Percentiles rank a stretch among this genome's conserved stretches.
Conservation (phyloP, 2,329 filamentous ascomycete genomes). For the Phialophora verrucosa region DNA sequence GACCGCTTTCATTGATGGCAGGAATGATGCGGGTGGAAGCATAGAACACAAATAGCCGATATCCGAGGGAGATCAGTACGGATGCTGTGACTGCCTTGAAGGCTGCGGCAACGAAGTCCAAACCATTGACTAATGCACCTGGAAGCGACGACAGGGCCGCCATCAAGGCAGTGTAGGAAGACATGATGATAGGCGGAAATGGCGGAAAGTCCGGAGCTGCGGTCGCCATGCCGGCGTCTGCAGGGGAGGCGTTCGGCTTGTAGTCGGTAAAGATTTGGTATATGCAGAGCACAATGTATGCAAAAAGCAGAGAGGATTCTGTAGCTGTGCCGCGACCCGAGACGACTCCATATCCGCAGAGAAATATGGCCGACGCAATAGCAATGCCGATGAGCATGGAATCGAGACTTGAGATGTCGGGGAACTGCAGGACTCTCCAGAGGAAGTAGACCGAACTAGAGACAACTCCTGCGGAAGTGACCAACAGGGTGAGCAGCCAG, state of each 20-base stretch:
- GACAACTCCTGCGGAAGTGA: slow-evolving; percentile 87
- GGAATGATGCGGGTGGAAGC: slow-evolving; percentile 95
- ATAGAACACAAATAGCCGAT: slow-evolving; percentile 93
- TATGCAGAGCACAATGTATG: slow-evolving; percentile 96
- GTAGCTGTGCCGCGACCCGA: slow-evolving; percentile 93
- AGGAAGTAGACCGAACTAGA: slow-evolving; percentile 95
- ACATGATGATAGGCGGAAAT: slow-evolving; percentile 97
- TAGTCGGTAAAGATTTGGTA: slow-evolving; percentile 99
- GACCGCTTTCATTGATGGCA: slow-evolving; percentile 84
- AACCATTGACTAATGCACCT: slow-evolving; percentile 78
- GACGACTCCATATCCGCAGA: slow-evolving; percentile 91
- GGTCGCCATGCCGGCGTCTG: slow-evolving; percentile 56
- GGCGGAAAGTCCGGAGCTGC: slow-evolving; percentile 82
- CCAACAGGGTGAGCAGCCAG: slow-evolving; percentile 92
- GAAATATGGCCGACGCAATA: slow-evolving; percentile 88
- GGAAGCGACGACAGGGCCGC: slow-evolving; percentile 84
- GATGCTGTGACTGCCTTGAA: slow-evolving; percentile 95
- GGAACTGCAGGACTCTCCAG: slow-evolving; percentile 92
- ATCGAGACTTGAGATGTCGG: slow-evolving; percentile 89
- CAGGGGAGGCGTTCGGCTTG: slow-evolving; percentile 72
- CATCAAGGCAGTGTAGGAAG: slow-evolving; percentile 89
- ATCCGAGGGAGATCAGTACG: slow-evolving; percentile 91
- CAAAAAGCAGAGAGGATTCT: slow-evolving; percentile 92
- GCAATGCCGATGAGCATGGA: slow-evolving; percentile 90
- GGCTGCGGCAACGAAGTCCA: slow-evolving; percentile 86